Base-by-base conservation (phyloP, 2,329 filamentous ascomycete species). In the Tolypocladium sp. region DNA sequence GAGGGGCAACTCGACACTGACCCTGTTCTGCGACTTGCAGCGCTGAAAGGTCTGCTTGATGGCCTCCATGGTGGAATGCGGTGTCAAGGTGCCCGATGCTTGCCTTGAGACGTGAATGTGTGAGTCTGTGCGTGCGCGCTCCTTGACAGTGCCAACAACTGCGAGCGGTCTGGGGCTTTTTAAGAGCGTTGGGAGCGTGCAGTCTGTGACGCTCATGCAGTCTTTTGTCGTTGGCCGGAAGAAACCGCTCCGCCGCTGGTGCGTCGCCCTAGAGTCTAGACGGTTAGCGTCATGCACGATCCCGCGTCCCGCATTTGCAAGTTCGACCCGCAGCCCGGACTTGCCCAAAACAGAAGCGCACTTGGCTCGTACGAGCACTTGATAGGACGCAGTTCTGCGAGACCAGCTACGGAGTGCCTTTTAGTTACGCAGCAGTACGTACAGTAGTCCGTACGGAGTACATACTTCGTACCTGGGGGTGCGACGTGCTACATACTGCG, bases 11-110 rank as follows among this genome's bases (percentile, higher is more conserved):
- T 22, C 33, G 49, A 27, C 37, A 76, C 80, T 65, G 72, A 86
- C 83, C 73, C 81, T 74, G 60, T 77, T 79, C 74, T 84, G 76
- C 63, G 80, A 80, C 75, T 84, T 84, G 78, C 81, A 84, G 68
- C 76, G 79, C 70, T 75, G 74, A 67, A 85, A 85, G n/a, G 82
- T 82, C 72, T 83, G 72, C 71, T 79, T 83, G 65, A 85, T 78
- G 61, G 70, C 76, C 64, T 85, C 82, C 82, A 85, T 85, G 54
- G 30, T 77, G 70, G 30, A 13, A 30, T 13, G 30, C 9, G 27
- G 17, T 35, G 30, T 42, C 55, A 35, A 54, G 57, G 20, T 15
- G 20, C 35, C 51, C 7, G 22, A 4, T 55, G 46, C 6, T 35
- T 35, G 30, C 49, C 49, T 52, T n/a, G 49, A 33, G 49, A 13